A percentile compares a stretch with the other conserved stretches of the same genome.
Conservation (phyloP, 768 basidiomycete species). For the Chalciporus piperatus region DNA sequence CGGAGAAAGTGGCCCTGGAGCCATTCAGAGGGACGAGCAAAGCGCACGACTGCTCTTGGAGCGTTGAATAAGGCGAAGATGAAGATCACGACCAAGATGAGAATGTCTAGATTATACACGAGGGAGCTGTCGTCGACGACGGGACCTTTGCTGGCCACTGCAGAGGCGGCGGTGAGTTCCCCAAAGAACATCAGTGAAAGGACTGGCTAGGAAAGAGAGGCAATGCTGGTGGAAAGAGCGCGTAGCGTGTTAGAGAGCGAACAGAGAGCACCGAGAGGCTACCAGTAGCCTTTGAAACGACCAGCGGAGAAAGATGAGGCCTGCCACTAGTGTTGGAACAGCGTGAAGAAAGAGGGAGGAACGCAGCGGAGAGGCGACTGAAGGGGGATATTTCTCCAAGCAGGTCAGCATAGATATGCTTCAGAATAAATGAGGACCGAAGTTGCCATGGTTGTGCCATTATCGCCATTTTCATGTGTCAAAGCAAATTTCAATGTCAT, state of each 20-base stretch:
- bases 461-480: no score
- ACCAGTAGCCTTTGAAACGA: not conserved
- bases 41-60: conserved; percentile 50
- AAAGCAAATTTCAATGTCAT: no score
- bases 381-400: no score
- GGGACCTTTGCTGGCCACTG: not conserved
- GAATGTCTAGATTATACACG: conserved; percentile 42
- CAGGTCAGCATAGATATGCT: no score
- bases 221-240: not conserved
- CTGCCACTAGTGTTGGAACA: not conserved
- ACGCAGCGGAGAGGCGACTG: not conserved
- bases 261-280: not conserved
- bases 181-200: not conserved
- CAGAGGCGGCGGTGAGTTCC: not conserved
- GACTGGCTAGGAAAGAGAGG: not conserved
- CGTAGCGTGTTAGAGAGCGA: not conserved
- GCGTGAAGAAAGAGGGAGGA: not conserved
- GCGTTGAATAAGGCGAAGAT: conserved; percentile 41
- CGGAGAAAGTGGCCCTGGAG: conserved; percentile 47
- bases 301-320: not conserved
- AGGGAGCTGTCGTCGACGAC: conserved; percentile 12
- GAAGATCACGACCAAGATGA: conserved; percentile 41
- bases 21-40: conserved; percentile 52
- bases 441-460: no score
- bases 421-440: no score